Conservation (phyloP, 805 yeast genomes). For the Wickerhamiella occidentalis region DNA sequence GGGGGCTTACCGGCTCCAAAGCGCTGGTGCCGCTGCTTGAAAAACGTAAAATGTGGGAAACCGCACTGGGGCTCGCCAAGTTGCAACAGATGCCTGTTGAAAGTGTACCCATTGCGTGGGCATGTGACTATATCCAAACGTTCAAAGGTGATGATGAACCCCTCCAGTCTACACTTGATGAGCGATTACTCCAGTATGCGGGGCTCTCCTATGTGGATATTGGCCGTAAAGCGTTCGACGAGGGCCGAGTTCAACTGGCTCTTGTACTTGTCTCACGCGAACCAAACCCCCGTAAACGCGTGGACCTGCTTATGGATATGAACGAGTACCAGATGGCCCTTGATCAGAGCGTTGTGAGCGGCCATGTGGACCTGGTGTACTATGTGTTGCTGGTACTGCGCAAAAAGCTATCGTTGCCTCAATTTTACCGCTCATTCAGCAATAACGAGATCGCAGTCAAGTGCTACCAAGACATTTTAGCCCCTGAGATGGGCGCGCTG, state of each 20-base stretch:
- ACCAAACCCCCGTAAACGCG: slow-evolving; percentile 45
- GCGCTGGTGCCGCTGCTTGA: slow-evolving; percentile 45
- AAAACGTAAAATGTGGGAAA: slow-evolving; percentile 44
- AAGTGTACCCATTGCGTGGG: slow-evolving; percentile 65
- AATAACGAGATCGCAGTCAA: slow-evolving; percentile 33
- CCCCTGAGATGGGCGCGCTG: slow-evolving; percentile 29
- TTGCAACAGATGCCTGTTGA: slow-evolving; percentile 38
- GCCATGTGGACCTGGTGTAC: slow-evolving; percentile 47
- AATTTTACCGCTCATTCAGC: slow-evolving; percentile 55
- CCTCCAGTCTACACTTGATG: slow-evolving; percentile 39
- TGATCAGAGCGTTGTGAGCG: slow-evolving; percentile 48
- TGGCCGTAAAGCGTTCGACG: slow-evolving; percentile 57
- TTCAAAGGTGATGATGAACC: slow-evolving; percentile 44
- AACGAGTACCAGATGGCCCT: slow-evolving; percentile 63
- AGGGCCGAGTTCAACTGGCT: slow-evolving; percentile 65
- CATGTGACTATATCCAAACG: slow-evolving; percentile 53
- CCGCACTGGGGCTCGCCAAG: slow-evolving; percentile 51
- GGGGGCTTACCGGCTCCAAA: slow-evolving; percentile 35
- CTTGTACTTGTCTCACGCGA: slow-evolving; percentile 58
- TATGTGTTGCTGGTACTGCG: slow-evolving; percentile 45
- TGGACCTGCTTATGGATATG: slow-evolving; percentile 53
- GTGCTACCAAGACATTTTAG: slow-evolving; percentile 31
- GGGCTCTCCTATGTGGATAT: slow-evolving; percentile 48
- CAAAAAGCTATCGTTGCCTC: slow-evolving; percentile 46
- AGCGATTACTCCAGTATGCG: slow-evolving; percentile 33